These are phyloP conservation scores for Aspergillus quadrilineatus DNA, from an alignment of 2,329 filamentous ascomycete genomes.

Conservation along the genomic window DNA sequence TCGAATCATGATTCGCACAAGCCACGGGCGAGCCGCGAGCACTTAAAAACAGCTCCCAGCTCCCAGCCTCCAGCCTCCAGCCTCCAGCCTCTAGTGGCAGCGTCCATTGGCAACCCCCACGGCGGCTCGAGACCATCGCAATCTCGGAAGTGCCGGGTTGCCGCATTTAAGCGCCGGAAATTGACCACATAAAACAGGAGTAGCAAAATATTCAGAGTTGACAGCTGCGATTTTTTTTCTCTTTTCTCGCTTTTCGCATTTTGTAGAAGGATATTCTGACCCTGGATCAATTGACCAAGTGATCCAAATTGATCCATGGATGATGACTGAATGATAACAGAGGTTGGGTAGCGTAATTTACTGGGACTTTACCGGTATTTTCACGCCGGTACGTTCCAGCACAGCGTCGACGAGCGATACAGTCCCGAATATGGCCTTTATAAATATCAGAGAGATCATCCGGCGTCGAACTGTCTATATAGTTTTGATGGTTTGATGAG, in stretches of 20 bases:
- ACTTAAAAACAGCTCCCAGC: neutral
- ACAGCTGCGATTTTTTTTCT: neutral
- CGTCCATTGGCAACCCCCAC: neutral
- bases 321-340: neutral
- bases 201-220: neutral
- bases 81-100: neutral
- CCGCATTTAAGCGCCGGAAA: conserved; percentile 6
- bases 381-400: neutral
- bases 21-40: neutral
- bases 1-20: conserved; percentile 16
- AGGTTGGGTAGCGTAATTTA: neutral
- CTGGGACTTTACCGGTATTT: neutral
- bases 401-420: neutral
- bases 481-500: no score
- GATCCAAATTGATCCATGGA: neutral
- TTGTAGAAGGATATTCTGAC: neutral
- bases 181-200: neutral
- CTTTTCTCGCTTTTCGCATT: no score
- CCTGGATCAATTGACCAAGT: neutral
- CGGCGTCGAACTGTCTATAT: no score
- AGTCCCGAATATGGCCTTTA: no score
- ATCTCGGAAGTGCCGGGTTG: conserved; percentile 26
- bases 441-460: no score
- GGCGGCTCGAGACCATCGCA: conserved; percentile 19
- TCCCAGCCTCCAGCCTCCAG: neutral